Evolutionary conservation across 805 yeast species (phyloP).

Genomic region (Lipomyces anomalus): DNA sequence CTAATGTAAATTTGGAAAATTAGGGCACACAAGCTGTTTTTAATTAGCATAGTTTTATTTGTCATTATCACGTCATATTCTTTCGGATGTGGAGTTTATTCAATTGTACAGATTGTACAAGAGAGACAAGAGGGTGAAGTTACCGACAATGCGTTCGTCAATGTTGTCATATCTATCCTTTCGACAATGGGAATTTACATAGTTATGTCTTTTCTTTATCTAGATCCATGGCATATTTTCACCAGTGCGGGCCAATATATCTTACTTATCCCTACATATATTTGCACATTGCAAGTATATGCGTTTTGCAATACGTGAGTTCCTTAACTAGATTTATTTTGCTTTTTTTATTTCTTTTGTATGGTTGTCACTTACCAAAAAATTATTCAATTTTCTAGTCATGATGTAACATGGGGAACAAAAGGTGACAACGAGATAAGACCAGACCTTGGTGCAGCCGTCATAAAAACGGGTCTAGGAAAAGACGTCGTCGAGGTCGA

Average conservation of each 20-base stretch:
- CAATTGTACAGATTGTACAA: constrained; percentile 45
- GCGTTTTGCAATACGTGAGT: constrained; percentile 85
- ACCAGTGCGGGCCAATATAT: constrained; percentile 86
- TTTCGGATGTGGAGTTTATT: constrained; percentile 72
- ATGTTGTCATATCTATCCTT: constrained; percentile 74
- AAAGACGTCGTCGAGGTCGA: constrained; percentile 79
- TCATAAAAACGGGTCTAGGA: constrained; percentile 68
- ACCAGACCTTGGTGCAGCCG: constrained; percentile 71
- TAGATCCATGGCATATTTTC: constrained; percentile 95
- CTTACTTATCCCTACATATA: constrained; percentile 81
- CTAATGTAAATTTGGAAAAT: background rate
- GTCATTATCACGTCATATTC: constrained; percentile 79
- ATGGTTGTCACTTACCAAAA: too few relatives aligned
- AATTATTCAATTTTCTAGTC: too few relatives aligned
- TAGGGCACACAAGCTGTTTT: constrained; percentile 51
- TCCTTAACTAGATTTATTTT: background rate
- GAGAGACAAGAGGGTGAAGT: constrained; percentile 23
- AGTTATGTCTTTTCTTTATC: constrained; percentile 71
- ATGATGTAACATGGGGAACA: constrained; percentile 99
- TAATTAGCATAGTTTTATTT: constrained; percentile 63
- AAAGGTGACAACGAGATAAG: constrained; percentile 82
- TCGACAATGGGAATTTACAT: constrained; percentile 90
- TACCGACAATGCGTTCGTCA: constrained; percentile 52
- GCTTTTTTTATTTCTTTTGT: too few relatives aligned
- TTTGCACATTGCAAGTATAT: constrained; percentile 87